Percentiles rank a stretch among this genome's conserved stretches.
phyloP scores from a whole-genome alignment of 2,329 filamentous ascomycete genomes.

The Blumeriella jaapii region DNA sequence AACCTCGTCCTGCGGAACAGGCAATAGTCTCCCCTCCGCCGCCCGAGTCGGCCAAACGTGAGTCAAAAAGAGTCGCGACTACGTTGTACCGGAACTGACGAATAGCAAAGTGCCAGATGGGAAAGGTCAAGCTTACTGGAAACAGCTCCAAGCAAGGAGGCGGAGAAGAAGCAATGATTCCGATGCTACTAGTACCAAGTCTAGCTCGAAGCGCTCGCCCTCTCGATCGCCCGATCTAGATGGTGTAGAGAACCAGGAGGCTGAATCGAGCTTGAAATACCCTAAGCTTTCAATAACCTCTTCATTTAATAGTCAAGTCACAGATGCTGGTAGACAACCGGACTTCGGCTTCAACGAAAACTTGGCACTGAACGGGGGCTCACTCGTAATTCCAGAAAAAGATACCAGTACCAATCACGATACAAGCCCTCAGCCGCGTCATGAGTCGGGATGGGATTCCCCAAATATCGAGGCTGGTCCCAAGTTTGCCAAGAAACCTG shows the following conservation, averaged over 20 bases:
- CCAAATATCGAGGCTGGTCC: not conserved
- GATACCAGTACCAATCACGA: too few relatives aligned
- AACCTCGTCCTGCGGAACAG: not conserved
- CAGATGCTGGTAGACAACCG: slow-evolving; percentile 38
- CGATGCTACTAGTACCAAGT: not conserved
- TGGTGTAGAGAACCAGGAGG: slow-evolving; percentile 9
- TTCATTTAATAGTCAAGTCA: slow-evolving; percentile 32
- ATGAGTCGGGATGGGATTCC: not conserved
- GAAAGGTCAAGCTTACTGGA: slow-evolving; percentile 15
- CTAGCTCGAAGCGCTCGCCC: slow-evolving; percentile 3
- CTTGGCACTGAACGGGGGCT: slow-evolving; percentile 8
- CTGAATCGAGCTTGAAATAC: slow-evolving; percentile 19
- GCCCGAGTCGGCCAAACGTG: not conserved
- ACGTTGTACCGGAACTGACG: not conserved
- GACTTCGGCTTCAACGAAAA: slow-evolving; percentile 32
- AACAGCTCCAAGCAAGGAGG: slow-evolving; percentile 11
- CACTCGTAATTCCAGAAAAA: slow-evolving; percentile 5
- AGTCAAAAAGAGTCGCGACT: not conserved
- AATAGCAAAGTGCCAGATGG: slow-evolving; percentile 1
- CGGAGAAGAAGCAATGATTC: slow-evolving; percentile 3
- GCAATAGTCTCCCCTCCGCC: not conserved
- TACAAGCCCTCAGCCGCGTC: not conserved
- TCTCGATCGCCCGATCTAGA: slow-evolving; percentile 5
- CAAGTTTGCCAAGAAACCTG: not conserved
- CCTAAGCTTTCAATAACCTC: slow-evolving; percentile 25